Evolutionary conservation across 345 rosid genomes (phyloP), one percentile per base, ranked within the genome.

Genomic region (Populus pruinosa): DNA sequence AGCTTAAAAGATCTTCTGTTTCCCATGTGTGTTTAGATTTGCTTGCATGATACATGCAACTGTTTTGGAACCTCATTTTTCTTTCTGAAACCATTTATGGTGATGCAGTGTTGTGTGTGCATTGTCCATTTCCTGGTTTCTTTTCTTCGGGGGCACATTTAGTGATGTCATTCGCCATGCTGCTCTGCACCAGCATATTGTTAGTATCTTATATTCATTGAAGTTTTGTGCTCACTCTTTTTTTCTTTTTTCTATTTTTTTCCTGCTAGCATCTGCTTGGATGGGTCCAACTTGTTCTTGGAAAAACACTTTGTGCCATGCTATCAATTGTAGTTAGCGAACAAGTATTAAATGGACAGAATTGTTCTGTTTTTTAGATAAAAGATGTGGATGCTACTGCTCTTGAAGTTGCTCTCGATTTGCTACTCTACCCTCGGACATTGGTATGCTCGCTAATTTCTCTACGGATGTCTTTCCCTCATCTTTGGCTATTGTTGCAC

Each of bases 1-100:
- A 80, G 41, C 98, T 98, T 71, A 87, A 93, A 89, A 87, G 99
- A 76, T 88, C 97, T 55, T 89, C 91, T 47, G 85, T 84, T 76
- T 76, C 94, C 82, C 97, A 91, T 82, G 99, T 96, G 87, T 61
- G 88, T 72, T 8, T 33, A 33, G 10, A 35, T 44, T 25, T 75
- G 5, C 17, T 12, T 73, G 38, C n/a, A 0, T 14, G 18, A 11
- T 35, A 14, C 27, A 71, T 73, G 35, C 64, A 18, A 18, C 20
- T 53, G 23, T 53, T 53, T 20, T 53, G 10, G 23, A 53, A 53
- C 59, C 21, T 53, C 59, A 17, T 53, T 53, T 53, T 53, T 6
- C 59, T 53, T 53, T 53, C 59, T 53, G 59, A 20, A 18, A 6
- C 59, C 59, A 53, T 64, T 64, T 43, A 4, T 43, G 61, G 16